A percentile compares a stretch with the other conserved stretches of the same genome.
Conservation (phyloP, 805 yeast species). For the Candida maltosa region DNA sequence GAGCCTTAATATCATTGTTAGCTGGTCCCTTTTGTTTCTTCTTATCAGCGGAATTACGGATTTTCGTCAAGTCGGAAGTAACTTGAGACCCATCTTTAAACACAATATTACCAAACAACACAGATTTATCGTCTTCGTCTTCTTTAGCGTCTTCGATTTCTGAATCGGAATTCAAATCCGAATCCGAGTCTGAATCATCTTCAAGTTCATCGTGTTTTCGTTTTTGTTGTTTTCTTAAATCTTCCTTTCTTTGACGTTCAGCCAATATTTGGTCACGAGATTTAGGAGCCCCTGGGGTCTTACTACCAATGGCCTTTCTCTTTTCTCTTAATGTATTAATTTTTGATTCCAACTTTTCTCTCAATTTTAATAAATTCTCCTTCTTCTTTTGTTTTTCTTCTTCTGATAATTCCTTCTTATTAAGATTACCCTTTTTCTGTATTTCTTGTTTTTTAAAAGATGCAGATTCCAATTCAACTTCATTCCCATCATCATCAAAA, state of each 20-base stretch:
- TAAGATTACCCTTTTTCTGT: conserved; percentile 7
- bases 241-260: conserved; percentile 53
- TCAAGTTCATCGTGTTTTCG: conserved; percentile 28
- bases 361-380: conserved; percentile 61
- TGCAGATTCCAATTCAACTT: conserved; percentile 10
- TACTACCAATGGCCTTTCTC: conserved; percentile 90
- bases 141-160: conserved; percentile 31
- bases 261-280: conserved; percentile 78
- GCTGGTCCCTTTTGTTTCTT: conserved; percentile 78
- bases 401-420: conserved; percentile 30
- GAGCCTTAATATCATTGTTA: conserved; percentile 79
- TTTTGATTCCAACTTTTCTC: conserved; percentile 74
- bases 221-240: conserved; percentile 42
- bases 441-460: conserved; percentile 7
- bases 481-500: conserved; percentile 63
- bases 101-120: conserved; percentile 77
- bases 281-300: conserved; percentile 74
- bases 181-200: conserved; percentile 34
- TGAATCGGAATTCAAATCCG: conserved; percentile 21
- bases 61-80: conserved; percentile 64
- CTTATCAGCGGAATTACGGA: conserved; percentile 47
- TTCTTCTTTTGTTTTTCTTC: conserved; percentile 50
- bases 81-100: conserved; percentile 80
- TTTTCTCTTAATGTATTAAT: conserved; percentile 68
- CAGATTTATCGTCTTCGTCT: conserved; percentile 29